These are phyloP conservation scores for Ogataea parapolymorpha DNA, from an alignment of 805 yeast species.

Conservation along the genomic window DNA sequence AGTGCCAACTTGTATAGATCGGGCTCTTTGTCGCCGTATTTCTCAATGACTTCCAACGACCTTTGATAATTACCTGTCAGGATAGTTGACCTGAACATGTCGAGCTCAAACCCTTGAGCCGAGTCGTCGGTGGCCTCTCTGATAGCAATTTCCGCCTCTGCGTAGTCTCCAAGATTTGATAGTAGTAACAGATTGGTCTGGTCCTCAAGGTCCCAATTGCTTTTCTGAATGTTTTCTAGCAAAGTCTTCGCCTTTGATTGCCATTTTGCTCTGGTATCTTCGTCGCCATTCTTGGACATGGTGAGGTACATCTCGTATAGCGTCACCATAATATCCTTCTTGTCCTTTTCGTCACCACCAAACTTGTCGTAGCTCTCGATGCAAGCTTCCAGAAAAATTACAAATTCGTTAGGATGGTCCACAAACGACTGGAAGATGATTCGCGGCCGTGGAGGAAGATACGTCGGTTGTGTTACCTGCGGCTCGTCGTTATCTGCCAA, in stretches of 20 bases:
- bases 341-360: constrained; percentile 68
- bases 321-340: constrained; percentile 70
- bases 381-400: constrained; percentile 89
- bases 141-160: constrained; percentile 44
- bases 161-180: constrained; percentile 54
- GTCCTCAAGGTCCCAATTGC: constrained; percentile 47
- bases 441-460: constrained; percentile 88
- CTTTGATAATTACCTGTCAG: constrained; percentile 53
- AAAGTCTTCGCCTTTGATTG: constrained; percentile 57
- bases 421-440: constrained; percentile 83
- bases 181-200: constrained; percentile 51
- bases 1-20: constrained; percentile 66
- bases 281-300: constrained; percentile 39
- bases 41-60: constrained; percentile 54
- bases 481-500: constrained; percentile 15
- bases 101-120: constrained; percentile 45
- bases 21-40: constrained; percentile 60
- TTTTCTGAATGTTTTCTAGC: constrained; percentile 34
- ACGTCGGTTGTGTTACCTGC: constrained; percentile 51
- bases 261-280: constrained; percentile 49
- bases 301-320: constrained; percentile 78
- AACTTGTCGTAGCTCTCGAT: constrained; percentile 71
- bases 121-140: constrained; percentile 31
- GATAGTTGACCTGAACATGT: constrained; percentile 63
- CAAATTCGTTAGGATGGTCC: constrained; percentile 84